Percentiles rank a stretch among this genome's conserved stretches.
Conservation (phyloP, 495 filamentous ascomycete species). For the Penicillium robsamsonii region DNA sequence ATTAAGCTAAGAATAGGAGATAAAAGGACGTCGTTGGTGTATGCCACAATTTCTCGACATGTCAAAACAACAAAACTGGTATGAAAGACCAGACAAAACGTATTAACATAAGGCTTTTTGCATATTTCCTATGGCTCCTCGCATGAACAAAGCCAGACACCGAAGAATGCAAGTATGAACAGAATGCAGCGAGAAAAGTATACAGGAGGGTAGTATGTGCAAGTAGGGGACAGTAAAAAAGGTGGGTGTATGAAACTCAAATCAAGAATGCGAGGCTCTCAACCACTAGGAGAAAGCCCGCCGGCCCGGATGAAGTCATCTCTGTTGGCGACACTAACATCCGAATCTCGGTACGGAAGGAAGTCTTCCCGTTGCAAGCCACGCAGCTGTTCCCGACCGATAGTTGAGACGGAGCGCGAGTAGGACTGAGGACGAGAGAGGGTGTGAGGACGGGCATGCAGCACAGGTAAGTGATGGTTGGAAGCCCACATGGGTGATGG, state of each 20-base stretch:
- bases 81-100: not conserved
- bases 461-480: constrained; percentile 13
- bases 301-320: constrained; percentile 40
- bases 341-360: constrained; percentile 42
- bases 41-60: constrained; percentile 5
- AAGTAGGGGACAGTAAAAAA: not conserved
- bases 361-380: constrained; percentile 40
- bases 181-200: constrained; percentile 1
- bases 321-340: constrained; percentile 42
- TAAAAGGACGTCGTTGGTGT: not conserved
- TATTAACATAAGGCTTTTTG: constrained; percentile 6
- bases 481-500: constrained; percentile 19
- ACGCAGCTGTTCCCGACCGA: constrained; percentile 37
- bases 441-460: constrained; percentile 16
- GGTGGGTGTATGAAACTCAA: not conserved
- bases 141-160: not conserved
- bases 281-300: constrained; percentile 1
- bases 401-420: constrained; percentile 30
- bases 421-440: constrained; percentile 22
- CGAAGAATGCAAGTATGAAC: constrained; percentile 12
- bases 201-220: constrained; percentile 10
- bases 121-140: not conserved
- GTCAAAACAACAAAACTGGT: constrained; percentile 1
- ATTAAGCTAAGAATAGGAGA: not conserved
- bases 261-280: not conserved